Conservation (phyloP, 2,329 filamentous ascomycete genomes). For the Xenosphaeropsis pyriputrescens region DNA sequence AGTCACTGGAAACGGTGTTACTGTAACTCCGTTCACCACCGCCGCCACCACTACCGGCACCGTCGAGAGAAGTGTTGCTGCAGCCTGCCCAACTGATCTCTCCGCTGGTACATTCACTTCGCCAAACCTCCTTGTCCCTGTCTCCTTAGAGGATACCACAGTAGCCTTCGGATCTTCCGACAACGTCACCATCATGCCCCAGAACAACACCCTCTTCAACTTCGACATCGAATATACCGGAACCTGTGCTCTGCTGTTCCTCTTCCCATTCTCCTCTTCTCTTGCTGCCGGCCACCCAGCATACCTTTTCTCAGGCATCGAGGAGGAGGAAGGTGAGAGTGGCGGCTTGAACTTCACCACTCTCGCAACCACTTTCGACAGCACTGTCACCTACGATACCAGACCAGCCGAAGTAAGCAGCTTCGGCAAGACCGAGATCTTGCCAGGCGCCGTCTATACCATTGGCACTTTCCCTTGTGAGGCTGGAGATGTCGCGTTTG, state of each 20-base stretch:
- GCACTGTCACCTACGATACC: conserved; percentile 7
- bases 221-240: conserved; percentile 13
- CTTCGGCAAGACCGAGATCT: conserved; percentile 13
- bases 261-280: conserved; percentile 13
- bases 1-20: background rate
- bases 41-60: background rate
- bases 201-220: conserved; percentile 14
- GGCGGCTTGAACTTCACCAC: conserved; percentile 14
- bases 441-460: conserved; percentile 15
- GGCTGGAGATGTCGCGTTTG: conserved; percentile 4
- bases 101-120: conserved; percentile 8
- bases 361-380: conserved; percentile 7
- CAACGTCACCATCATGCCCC: conserved; percentile 10
- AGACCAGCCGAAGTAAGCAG: conserved; percentile 7
- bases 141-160: conserved; percentile 8
- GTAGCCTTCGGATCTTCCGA: conserved; percentile 8
- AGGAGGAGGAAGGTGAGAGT: conserved; percentile 10
- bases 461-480: conserved; percentile 13
- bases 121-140: conserved; percentile 15
- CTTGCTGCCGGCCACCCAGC: conserved; percentile 6
- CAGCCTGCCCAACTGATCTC: conserved; percentile 12
- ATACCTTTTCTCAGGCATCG: conserved; percentile 13
- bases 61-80: background rate
- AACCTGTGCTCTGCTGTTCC: conserved; percentile 15
- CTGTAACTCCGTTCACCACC: background rate